Evolutionary conservation across 176 grass and related monocot species (phyloP), one percentile per base, ranked within the genome.

Genomic region (Hyparrhenia diplandra): DNA sequence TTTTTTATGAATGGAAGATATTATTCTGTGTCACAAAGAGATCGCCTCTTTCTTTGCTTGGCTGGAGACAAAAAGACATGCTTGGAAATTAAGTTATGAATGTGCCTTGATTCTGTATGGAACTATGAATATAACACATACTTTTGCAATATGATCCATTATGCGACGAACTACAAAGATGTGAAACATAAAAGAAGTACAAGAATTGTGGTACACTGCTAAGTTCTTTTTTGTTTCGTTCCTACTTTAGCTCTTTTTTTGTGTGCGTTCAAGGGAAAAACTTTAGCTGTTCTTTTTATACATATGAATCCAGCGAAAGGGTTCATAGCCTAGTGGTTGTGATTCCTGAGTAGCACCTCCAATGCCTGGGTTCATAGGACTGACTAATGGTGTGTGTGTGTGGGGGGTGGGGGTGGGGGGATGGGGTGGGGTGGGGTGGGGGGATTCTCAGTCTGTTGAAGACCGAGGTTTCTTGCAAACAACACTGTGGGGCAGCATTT

Each of bases 91-190:
- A 37, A 41, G 28, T 84, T 7, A 29, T 67, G 35, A 76, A 58
- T 80, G 63, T 85, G 55, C 70, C 10, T 76, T 40, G 31, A 76
- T 64, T 81, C 27, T 84, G 41, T 76, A 76, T 71, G 40, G 32
- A 64, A 80, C 21, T 77, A 31, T 54, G 25, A 46, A 78, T 41
- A 64, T 42, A 13, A 71, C n/a, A 68, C 66, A 80, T 81, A 27
- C 34, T 77, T 81, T 65, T 81, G 21, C 71, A 69, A 72, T 81
- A 28, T 69, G 71, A 70, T 43, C 34, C 36, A 63, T 68, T 69
- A 39, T 52, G 41, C 25, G 69, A 71, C n/a, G 0, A 29, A 46
- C 6, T 68, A 40, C 42, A 63, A 63, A 84, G 17, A 62, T 88
- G 40, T 79, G 18, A 61, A 79, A 65, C 39, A 51, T 40, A 80